Evolutionary conservation across 2,329 filamentous ascomycete genomes (phyloP).

Genomic region (Alternaria angustiovoidea): DNA sequence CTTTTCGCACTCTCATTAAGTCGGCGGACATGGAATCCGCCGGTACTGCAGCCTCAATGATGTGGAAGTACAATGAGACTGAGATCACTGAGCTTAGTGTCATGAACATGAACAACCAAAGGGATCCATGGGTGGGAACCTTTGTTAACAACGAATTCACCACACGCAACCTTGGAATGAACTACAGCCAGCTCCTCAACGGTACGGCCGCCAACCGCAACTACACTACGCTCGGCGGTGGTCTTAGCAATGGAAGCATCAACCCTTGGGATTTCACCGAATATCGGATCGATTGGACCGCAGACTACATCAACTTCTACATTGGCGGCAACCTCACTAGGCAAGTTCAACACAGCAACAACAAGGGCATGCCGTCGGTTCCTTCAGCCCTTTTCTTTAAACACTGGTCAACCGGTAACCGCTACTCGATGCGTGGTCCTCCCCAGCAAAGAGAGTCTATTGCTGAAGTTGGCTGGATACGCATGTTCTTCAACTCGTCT

Average conservation of each 20-base stretch:
- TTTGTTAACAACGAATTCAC: slow-evolving; percentile 53
- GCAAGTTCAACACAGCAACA: slow-evolving; percentile 44
- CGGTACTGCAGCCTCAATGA: slow-evolving; percentile 58
- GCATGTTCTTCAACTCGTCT: slow-evolving; percentile 62
- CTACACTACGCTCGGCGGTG: slow-evolving; percentile 51
- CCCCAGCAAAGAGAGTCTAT: slow-evolving; percentile 47
- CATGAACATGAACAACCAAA: slow-evolving; percentile 54
- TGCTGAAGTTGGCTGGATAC: slow-evolving; percentile 57
- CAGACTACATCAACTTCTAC: slow-evolving; percentile 54
- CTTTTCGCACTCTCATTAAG: slow-evolving; percentile 56
- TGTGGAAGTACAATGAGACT: slow-evolving; percentile 56
- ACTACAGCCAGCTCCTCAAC: slow-evolving; percentile 51
- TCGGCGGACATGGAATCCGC: slow-evolving; percentile 46
- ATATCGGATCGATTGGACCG: slow-evolving; percentile 59
- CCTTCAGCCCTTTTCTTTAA: slow-evolving; percentile 56
- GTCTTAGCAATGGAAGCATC: slow-evolving; percentile 39
- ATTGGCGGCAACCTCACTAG: slow-evolving; percentile 51
- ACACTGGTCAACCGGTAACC: slow-evolving; percentile 60
- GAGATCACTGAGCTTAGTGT: slow-evolving; percentile 55
- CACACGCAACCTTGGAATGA: slow-evolving; percentile 47
- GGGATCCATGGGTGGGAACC: slow-evolving; percentile 51
- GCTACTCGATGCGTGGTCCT: slow-evolving; percentile 56
- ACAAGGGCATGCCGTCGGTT: slow-evolving; percentile 49
- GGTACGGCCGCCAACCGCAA: slow-evolving; percentile 38
- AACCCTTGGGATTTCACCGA: slow-evolving; percentile 57